Percentiles rank a stretch among this genome's conserved stretches.
phyloP scores from a whole-genome alignment of 306 rosid species.

The Comarum palustre region DNA sequence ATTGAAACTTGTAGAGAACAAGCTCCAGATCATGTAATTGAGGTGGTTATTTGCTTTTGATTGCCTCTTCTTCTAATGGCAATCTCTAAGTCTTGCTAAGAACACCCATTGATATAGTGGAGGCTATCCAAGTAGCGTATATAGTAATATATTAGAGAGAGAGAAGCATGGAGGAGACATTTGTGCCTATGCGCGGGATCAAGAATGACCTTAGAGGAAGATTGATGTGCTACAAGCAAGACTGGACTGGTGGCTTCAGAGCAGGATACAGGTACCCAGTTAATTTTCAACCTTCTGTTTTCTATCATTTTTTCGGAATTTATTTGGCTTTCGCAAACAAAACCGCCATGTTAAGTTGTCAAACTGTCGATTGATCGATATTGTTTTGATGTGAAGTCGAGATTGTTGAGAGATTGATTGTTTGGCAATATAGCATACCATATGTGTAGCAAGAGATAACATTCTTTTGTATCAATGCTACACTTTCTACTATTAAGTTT shows the following conservation, averaged over 20 bases:
- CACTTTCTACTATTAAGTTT: not conserved
- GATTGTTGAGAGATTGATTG: no score
- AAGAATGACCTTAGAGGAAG: slow-evolving; percentile 85
- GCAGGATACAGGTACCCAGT: slow-evolving; percentile 62
- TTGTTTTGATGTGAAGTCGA: no score
- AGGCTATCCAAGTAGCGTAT: not conserved
- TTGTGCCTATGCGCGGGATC: slow-evolving; percentile 75
- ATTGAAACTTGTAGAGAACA: not conserved
- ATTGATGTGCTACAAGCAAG: slow-evolving; percentile 85
- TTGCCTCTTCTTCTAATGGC: slow-evolving; percentile 29
- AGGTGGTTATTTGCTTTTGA: not conserved
- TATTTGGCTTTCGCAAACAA: not conserved
- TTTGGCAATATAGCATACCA: not conserved
- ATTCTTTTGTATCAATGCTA: not conserved
- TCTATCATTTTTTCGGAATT: not conserved
- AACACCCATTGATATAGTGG: not conserved
- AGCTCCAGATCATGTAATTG: slow-evolving; percentile 44
- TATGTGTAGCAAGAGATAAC: not conserved
- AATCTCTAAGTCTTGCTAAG: not conserved
- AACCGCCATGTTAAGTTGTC: not conserved
- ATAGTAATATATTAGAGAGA: slow-evolving; percentile 1
- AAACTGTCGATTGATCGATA: not conserved
- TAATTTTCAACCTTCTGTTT: not conserved
- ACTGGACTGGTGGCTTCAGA: slow-evolving; percentile 71
- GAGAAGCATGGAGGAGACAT: slow-evolving; percentile 65